phyloP scores from a whole-genome alignment of 441 rosid genomes.

The Erysimum cheiri region DNA sequence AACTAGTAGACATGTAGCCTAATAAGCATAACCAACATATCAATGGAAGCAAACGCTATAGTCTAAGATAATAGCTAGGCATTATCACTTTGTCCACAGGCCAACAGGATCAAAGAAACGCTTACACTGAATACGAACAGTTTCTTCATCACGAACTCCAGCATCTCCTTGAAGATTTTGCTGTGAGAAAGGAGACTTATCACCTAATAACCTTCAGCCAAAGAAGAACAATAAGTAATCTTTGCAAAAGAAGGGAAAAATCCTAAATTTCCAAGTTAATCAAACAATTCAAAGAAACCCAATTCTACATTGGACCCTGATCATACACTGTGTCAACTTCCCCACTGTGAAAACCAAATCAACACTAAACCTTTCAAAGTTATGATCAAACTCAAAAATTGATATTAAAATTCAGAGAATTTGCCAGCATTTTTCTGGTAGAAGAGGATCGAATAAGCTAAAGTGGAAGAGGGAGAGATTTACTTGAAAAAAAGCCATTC shows the following conservation, averaged over 20 bases:
- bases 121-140: slow-evolving; percentile 83
- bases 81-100: background rate
- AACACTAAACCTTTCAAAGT: background rate
- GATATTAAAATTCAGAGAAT: background rate
- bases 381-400: background rate
- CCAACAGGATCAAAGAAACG: slow-evolving; percentile 17
- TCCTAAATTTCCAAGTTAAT: background rate
- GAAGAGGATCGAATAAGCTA: background rate
- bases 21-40: background rate
- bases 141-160: slow-evolving; percentile 93
- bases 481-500: slow-evolving; percentile 98
- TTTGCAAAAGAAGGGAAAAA: background rate
- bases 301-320: slow-evolving; percentile 15
- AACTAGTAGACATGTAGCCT: background rate
- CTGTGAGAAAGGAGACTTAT: slow-evolving; percentile 94
- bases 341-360: slow-evolving; percentile 15
- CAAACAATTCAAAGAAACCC: slow-evolving; percentile 11
- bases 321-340: background rate
- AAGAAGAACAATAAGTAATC: slow-evolving; percentile 2
- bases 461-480: background rate
- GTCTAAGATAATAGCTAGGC: background rate
- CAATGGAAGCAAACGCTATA: slow-evolving; percentile 1
- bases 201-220: slow-evolving; percentile 76
- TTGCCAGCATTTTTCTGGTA: background rate
- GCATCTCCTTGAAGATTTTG: slow-evolving; percentile 88